Percentiles rank a stretch among this genome's conserved stretches.
Evolutionary conservation across 2,329 filamentous ascomycete genomes (phyloP).

Genomic region (Pseudogymnoascus sp.): DNA sequence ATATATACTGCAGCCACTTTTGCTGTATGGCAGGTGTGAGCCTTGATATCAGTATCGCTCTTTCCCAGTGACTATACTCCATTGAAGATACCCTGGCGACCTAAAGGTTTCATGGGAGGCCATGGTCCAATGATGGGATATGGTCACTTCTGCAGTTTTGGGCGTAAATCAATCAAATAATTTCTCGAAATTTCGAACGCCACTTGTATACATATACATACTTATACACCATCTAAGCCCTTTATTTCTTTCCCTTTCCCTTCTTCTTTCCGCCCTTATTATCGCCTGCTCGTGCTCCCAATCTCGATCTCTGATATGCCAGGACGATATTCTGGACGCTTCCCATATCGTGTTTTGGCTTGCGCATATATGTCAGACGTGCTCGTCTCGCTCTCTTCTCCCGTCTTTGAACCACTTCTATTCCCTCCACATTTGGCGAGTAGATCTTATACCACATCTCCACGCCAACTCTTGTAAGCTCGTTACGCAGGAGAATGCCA

Average conservation of each 20-base stretch:
- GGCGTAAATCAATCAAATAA: neutral
- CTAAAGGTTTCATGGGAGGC: neutral
- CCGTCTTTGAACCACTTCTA: conserved; percentile 85
- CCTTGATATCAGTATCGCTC: neutral
- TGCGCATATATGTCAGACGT: conserved; percentile 81
- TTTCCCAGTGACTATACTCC: neutral
- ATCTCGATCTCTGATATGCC: conserved; percentile 50
- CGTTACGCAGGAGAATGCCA: conserved; percentile 74
- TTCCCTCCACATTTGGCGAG: conserved; percentile 76
- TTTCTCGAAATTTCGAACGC: neutral
- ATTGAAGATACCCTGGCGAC: neutral
- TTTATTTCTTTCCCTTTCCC: conserved; percentile 19
- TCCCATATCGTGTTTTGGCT: conserved; percentile 79
- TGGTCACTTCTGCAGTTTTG: neutral
- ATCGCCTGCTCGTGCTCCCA: conserved; percentile 30
- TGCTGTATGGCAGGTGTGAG: neutral
- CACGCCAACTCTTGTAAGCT: conserved; percentile 76
- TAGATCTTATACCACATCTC: conserved; percentile 99
- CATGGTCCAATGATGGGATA: neutral
- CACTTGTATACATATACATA: conserved; percentile 8
- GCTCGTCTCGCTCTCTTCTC: conserved; percentile 80
- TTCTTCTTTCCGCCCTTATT: conserved; percentile 25
- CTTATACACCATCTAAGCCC: conserved; percentile 12
- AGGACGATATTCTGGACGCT: conserved; percentile 73
- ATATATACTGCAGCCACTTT: neutral